Percentiles rank a stretch among this genome's conserved stretches.
Evolutionary conservation across 805 yeast species (phyloP).

Genomic region (Ogataea glucozyma): DNA sequence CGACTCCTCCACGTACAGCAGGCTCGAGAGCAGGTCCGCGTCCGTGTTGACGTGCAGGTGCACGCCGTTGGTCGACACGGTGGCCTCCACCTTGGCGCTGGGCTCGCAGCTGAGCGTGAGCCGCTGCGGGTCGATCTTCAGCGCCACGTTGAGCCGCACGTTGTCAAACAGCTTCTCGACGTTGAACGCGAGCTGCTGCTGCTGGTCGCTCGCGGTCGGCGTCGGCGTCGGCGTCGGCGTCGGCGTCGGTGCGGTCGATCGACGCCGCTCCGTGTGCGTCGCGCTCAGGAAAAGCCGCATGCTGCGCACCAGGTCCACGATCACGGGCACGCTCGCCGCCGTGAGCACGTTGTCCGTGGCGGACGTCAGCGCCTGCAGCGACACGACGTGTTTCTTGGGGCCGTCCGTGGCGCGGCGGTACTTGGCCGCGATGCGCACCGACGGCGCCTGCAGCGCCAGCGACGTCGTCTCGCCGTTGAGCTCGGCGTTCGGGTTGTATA

Average conservation of each 20-base stretch:
- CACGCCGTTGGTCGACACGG: slow-evolving; percentile 72
- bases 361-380: slow-evolving; percentile 58
- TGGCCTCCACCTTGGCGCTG: slow-evolving; percentile 87
- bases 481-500: slow-evolving; percentile 47
- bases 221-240: slow-evolving; percentile 1
- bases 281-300: slow-evolving; percentile 48
- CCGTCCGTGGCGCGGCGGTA: slow-evolving; percentile 46
- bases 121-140: slow-evolving; percentile 71
- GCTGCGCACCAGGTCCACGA: slow-evolving; percentile 57
- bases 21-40: slow-evolving; percentile 39
- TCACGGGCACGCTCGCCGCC: slow-evolving; percentile 77
- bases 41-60: slow-evolving; percentile 57
- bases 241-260: neutral
- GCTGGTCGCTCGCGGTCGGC: slow-evolving; percentile 8
- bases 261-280: slow-evolving; percentile 10
- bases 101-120: slow-evolving; percentile 89
- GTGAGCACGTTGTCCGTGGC: slow-evolving; percentile 71
- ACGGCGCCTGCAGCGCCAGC: slow-evolving; percentile 72
- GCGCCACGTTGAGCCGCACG: slow-evolving; percentile 60
- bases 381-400: slow-evolving; percentile 44
- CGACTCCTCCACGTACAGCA: slow-evolving; percentile 53
- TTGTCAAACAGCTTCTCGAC: slow-evolving; percentile 50
- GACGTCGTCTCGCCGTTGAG: slow-evolving; percentile 45
- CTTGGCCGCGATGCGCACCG: slow-evolving; percentile 56
- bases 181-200: slow-evolving; percentile 29